phyloP scores from a whole-genome alignment of 1,139 yeast genomes.

The Kazachstania sp. region DNA sequence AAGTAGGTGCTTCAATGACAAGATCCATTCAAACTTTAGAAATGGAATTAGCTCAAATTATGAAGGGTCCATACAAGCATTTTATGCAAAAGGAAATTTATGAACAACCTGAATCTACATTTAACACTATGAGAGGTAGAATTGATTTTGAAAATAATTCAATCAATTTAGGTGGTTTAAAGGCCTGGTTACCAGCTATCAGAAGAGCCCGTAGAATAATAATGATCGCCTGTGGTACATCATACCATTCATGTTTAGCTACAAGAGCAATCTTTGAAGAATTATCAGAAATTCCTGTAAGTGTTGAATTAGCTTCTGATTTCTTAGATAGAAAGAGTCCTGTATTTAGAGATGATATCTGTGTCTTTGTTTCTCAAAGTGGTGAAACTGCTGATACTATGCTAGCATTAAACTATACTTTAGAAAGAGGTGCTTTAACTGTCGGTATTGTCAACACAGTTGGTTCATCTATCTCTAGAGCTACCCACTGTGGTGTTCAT shows the following conservation, averaged over 20 bases:
- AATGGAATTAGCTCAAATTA: slow-evolving; percentile 93
- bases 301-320: slow-evolving; percentile 95
- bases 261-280: slow-evolving; percentile 96
- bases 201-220: slow-evolving; percentile 92
- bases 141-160: slow-evolving; percentile 75
- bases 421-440: slow-evolving; percentile 94
- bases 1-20: slow-evolving; percentile 83
- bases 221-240: slow-evolving; percentile 99
- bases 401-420: slow-evolving; percentile 89
- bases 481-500: slow-evolving; percentile 98
- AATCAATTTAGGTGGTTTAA: slow-evolving; percentile 85
- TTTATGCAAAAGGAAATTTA: slow-evolving; percentile 98
- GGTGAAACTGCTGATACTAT: slow-evolving; percentile 99
- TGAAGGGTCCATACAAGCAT: slow-evolving; percentile 95
- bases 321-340: slow-evolving; percentile 93
- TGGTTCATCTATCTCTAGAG: slow-evolving; percentile 92
- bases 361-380: slow-evolving; percentile 95
- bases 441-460: slow-evolving; percentile 94
- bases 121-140: slow-evolving; percentile 99
- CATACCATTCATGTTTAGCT: slow-evolving; percentile 96
- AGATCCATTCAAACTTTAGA: slow-evolving; percentile 95
- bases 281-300: slow-evolving; percentile 89
- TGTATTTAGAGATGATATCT: slow-evolving; percentile 94
- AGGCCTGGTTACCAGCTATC: slow-evolving; percentile 75
- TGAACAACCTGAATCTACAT: slow-evolving; percentile 97